Evolutionary conservation across 306 rosid genomes (phyloP).

Genomic region (Malus sylvestris): DNA sequence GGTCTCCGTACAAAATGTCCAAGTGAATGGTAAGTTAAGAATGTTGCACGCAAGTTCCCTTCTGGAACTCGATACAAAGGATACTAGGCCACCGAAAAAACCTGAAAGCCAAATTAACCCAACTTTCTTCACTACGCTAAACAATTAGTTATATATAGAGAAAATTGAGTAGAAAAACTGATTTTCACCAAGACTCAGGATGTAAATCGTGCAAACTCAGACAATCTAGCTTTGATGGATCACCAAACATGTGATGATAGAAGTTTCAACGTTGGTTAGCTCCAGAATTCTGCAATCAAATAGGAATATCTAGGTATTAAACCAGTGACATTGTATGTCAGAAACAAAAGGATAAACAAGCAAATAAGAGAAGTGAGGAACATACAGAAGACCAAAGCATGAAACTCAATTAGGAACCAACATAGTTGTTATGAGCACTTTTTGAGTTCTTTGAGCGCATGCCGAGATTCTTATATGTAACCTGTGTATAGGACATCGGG

Average conservation of each 20-base stretch:
- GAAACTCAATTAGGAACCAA: background rate
- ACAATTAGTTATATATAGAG: background rate
- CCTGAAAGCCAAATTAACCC: slow-evolving; percentile 4
- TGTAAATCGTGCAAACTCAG: slow-evolving; percentile 16
- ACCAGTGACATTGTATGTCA: background rate
- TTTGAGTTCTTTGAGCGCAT: background rate
- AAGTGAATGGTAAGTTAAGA: slow-evolving; percentile 23
- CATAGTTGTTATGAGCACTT: background rate
- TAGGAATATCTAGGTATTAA: background rate
- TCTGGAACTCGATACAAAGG: slow-evolving; percentile 24
- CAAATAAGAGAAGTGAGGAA: background rate
- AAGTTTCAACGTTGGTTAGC: background rate
- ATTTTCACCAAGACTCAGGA: slow-evolving; percentile 13
- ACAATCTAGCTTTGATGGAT: slow-evolving; percentile 6
- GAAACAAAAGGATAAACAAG: background rate
- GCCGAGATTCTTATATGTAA: background rate
- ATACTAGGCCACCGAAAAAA: slow-evolving; percentile 21
- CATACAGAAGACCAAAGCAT: background rate
- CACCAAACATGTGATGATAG: slow-evolving; percentile 1
- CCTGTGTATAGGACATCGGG: background rate
- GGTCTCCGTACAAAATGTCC: slow-evolving; percentile 10
- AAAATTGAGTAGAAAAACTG: background rate
- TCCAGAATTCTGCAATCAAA: slow-evolving; percentile 18
- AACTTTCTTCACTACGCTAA: background rate
- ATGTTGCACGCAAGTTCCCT: slow-evolving; percentile 9